A percentile compares a stretch with the other conserved stretches of the same genome.
Conservation (phyloP, 495 filamentous ascomycete species). For the Talaromyces ruber region DNA sequence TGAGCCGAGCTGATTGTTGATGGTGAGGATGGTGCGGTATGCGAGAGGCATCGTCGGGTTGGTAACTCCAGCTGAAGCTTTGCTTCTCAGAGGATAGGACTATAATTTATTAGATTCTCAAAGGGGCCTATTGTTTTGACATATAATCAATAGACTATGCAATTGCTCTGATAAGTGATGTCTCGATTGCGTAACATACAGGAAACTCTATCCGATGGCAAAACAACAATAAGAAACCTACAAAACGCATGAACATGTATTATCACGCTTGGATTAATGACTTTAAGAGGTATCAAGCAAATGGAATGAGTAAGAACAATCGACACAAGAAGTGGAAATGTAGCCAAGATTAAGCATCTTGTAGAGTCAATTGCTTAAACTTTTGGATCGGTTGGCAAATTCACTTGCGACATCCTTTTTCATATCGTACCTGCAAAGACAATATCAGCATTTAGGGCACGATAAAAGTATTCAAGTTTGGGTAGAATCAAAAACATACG, state of each 20-base stretch:
- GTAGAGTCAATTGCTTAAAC: background rate
- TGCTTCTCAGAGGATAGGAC: background rate
- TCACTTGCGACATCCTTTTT: slow-evolving; percentile 31
- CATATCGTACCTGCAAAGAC: slow-evolving; percentile 37
- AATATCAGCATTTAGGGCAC: background rate
- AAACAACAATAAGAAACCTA: background rate
- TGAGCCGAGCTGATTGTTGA: background rate
- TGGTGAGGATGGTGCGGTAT: slow-evolving; percentile 6
- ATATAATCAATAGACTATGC: background rate
- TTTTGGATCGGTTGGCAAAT: background rate
- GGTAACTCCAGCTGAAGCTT: background rate
- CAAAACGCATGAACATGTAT: background rate
- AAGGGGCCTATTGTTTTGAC: background rate
- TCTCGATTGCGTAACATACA: background rate
- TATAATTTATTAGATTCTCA: background rate
- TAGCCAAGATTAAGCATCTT: background rate
- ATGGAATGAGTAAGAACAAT: background rate
- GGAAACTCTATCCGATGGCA: background rate
- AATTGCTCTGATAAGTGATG: background rate
- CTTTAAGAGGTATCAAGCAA: background rate
- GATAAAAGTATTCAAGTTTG: background rate
- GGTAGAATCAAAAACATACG: slow-evolving; percentile 19
- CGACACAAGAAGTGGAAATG: background rate
- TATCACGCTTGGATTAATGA: background rate
- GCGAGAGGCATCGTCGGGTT: slow-evolving; percentile 5